Evolutionary conservation across 805 yeast species (phyloP), one percentile per base, ranked within the genome.

Genomic region (Schwanniomyces yamadae): DNA sequence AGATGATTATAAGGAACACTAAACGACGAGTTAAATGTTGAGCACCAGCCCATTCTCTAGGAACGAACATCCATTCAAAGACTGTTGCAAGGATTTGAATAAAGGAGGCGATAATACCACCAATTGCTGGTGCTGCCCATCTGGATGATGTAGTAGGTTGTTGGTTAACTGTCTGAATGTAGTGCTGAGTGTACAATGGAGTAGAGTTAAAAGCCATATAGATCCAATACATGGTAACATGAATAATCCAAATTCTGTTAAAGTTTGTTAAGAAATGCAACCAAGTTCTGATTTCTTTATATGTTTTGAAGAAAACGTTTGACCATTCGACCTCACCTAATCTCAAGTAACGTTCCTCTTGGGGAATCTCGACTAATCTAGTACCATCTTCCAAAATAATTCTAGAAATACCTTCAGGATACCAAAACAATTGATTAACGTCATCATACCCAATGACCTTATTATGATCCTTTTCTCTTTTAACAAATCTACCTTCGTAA

Each of bases 11-110:
- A 59, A 91, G 65, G 59, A 90, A 84, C 72, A 82, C 58, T 53
- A 93, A 73, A 61, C 99, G 83, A 68, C 96, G 87, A 24, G 88
- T 70, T 58, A 93, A 77, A 62, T 86, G 96, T 70, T 91, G 98
- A 62, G 98, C 97, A 66, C 99, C 99, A 23, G 98, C 95, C 98
- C 98, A 93, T 52, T 83, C 79, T 68, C 98, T 83, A 49, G 99
- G 99, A 43, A 93, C 98, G 55, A 89, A 93, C 59, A 81, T 71
- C 96, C 96, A 91, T 68, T 93, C 99, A 55, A 85, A 78, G 23
- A 89, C 40, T 19, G 98, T 90, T 33, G 99, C 99, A 40, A 77
- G 49, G 41, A 93, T 74, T 68, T 93, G 96, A 54, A 93, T 78
- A 33, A 77, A 58, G 42, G 81, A 66, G 35, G 97, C 98, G 51